Conservation (phyloP, 495 filamentous ascomycete species). For the Tuber aestivum region DNA sequence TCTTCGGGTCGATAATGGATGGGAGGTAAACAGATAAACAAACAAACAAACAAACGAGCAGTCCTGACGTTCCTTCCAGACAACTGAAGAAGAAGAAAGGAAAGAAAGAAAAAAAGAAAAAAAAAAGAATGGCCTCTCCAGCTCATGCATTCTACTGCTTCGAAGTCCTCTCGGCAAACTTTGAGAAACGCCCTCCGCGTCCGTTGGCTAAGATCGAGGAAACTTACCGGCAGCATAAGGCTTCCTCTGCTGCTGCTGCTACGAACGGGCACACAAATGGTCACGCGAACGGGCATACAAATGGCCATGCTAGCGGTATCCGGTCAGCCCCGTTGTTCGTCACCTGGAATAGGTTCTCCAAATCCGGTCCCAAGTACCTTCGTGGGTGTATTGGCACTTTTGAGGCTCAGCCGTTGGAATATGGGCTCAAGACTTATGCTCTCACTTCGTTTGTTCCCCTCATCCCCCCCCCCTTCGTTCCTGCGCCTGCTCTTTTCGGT, state of each 20-base stretch:
- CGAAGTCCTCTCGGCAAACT: constrained; percentile 65
- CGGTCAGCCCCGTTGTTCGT: constrained; percentile 69
- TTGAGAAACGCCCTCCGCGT: constrained; percentile 55
- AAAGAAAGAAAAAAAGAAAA: no score
- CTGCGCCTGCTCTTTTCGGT: not conserved
- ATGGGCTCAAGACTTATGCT: constrained; percentile 73
- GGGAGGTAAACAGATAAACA: not conserved
- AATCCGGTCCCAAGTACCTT: constrained; percentile 57
- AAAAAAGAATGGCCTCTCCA: constrained; percentile 67
- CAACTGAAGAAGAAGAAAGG: no score
- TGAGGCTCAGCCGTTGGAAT: constrained; percentile 64
- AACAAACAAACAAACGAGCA: no score
- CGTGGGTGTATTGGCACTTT: constrained; percentile 98
- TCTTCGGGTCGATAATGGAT: not conserved
- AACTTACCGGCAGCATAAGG: constrained; percentile 50
- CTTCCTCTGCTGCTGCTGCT: not conserved
- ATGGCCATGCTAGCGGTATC: constrained; percentile 28
- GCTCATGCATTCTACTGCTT: constrained; percentile 90
- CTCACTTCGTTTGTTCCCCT: constrained; percentile 63
- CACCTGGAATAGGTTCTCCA: constrained; percentile 78
- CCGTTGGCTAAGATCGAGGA: constrained; percentile 62
- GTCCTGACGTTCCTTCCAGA: no score
- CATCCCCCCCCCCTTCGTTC: not conserved
- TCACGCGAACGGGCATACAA: constrained; percentile 6
- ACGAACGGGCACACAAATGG: constrained; percentile 10